Evolutionary conservation across 2,329 filamentous ascomycete species (phyloP).

Genomic region (Fusarium staphyleae): DNA sequence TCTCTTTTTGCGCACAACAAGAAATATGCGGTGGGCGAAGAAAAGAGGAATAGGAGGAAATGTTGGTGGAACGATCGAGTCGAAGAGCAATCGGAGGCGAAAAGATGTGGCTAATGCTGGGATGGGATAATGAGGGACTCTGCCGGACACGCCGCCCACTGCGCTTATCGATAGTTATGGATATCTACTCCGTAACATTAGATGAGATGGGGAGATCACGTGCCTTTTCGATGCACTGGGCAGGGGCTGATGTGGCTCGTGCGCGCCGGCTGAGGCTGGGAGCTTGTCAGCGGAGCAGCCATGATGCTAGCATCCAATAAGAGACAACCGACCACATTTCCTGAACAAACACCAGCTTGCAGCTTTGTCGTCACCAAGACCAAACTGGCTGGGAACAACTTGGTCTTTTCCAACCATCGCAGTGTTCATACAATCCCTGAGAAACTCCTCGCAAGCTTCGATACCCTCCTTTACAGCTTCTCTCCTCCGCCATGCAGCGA

Average conservation of each 20-base stretch:
- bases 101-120: conserved; percentile 39
- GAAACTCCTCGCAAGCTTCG: background rate
- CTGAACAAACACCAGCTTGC: conserved; percentile 42
- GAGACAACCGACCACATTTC: conserved; percentile 47
- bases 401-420: background rate
- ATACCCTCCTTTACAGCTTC: conserved; percentile 3
- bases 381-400: conserved; percentile 17
- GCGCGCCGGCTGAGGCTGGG: conserved; percentile 5
- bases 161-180: conserved; percentile 34
- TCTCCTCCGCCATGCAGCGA: conserved; percentile 76
- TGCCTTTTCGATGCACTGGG: conserved; percentile 9
- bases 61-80: conserved; percentile 20
- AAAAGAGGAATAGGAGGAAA: conserved; percentile 12
- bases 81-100: conserved; percentile 24
- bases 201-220: conserved; percentile 26
- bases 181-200: too few species aligned
- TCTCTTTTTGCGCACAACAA: conserved; percentile 14
- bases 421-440: background rate
- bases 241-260: conserved; percentile 17
- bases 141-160: conserved; percentile 34
- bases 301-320: conserved; percentile 42
- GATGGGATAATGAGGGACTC: conserved; percentile 18
- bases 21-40: conserved; percentile 9
- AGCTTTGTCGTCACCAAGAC: conserved; percentile 26
- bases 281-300: conserved; percentile 19